These are phyloP conservation scores for Penicillium fimorum DNA, from an alignment of 495 filamentous ascomycete species.

Conservation along the genomic window DNA sequence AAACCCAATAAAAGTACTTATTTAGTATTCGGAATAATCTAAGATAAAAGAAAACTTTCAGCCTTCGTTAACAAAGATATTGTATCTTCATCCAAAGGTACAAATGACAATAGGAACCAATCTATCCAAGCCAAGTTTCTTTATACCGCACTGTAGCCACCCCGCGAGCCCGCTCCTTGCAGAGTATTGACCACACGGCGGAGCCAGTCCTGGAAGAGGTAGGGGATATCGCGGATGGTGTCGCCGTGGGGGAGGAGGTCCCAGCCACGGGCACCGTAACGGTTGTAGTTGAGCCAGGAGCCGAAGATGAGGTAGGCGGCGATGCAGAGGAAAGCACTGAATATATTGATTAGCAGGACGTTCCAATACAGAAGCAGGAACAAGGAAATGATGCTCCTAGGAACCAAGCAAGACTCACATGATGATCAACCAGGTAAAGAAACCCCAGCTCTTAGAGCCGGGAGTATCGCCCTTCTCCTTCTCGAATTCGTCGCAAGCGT, in stretches of 20 bases:
- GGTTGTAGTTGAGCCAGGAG: conserved; percentile 98
- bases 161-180: conserved; percentile 74
- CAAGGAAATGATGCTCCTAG: background rate
- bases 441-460: conserved; percentile 66
- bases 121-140: background rate
- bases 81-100: conserved; percentile 7
- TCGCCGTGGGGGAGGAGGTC: conserved; percentile 92
- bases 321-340: conserved; percentile 72
- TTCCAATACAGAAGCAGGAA: background rate
- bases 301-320: conserved; percentile 96
- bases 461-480: conserved; percentile 41
- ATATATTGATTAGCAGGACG: background rate
- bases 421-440: conserved; percentile 96
- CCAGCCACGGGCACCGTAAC: conserved; percentile 92
- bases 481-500: conserved; percentile 67
- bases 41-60: too few relatives aligned
- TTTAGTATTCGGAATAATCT: too few relatives aligned
- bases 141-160: conserved; percentile 92
- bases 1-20: too few relatives aligned
- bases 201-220: conserved; percentile 85
- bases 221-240: conserved; percentile 87
- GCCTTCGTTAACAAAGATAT: background rate
- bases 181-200: conserved; percentile 76
- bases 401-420: conserved; percentile 62
- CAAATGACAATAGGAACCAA: conserved; percentile 7